Percentiles rank a stretch among this genome's conserved stretches.
Evolutionary conservation across 805 yeast species (phyloP).

Genomic region (Pichia phayaonensis): DNA sequence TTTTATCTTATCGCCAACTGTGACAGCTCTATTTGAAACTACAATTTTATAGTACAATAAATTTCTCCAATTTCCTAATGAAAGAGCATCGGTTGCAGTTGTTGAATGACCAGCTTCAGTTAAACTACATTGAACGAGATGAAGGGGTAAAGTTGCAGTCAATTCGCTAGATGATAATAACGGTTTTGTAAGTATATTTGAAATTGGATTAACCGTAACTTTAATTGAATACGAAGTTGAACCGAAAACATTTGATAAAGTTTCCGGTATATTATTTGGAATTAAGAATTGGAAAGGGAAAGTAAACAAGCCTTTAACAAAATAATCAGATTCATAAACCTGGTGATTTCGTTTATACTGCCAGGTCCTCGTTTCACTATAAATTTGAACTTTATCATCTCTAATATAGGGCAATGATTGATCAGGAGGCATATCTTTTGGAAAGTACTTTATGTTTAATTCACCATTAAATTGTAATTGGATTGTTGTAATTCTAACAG

Average conservation of each 20-base stretch:
- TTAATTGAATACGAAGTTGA: slow-evolving; percentile 15
- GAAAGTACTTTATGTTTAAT: slow-evolving; percentile 3
- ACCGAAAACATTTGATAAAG: slow-evolving; percentile 17
- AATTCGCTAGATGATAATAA: slow-evolving; percentile 4
- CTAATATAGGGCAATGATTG: neutral
- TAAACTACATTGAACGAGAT: slow-evolving; percentile 13
- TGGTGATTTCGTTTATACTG: slow-evolving; percentile 7
- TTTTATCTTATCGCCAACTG: slow-evolving; percentile 14
- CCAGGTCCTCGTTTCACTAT: slow-evolving; percentile 9
- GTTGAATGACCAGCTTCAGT: neutral
- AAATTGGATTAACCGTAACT: slow-evolving; percentile 9
- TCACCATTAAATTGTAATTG: slow-evolving; percentile 13
- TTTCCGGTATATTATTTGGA: slow-evolving; percentile 19
- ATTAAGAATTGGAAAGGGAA: slow-evolving; percentile 24
- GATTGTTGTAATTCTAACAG: slow-evolving; percentile 10
- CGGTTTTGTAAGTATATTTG: slow-evolving; percentile 14
- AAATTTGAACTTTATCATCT: neutral
- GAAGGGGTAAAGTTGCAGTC: slow-evolving; percentile 3
- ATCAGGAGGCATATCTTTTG: neutral
- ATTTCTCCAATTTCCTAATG: slow-evolving; percentile 28
- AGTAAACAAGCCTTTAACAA: slow-evolving; percentile 17
- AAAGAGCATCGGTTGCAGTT: slow-evolving; percentile 9
- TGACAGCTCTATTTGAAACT: slow-evolving; percentile 14
- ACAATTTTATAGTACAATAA: slow-evolving; percentile 20
- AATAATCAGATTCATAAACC: slow-evolving; percentile 6